phyloP scores from a whole-genome alignment of 768 basidiomycete species.

The Rhizopogon vulgaris region DNA sequence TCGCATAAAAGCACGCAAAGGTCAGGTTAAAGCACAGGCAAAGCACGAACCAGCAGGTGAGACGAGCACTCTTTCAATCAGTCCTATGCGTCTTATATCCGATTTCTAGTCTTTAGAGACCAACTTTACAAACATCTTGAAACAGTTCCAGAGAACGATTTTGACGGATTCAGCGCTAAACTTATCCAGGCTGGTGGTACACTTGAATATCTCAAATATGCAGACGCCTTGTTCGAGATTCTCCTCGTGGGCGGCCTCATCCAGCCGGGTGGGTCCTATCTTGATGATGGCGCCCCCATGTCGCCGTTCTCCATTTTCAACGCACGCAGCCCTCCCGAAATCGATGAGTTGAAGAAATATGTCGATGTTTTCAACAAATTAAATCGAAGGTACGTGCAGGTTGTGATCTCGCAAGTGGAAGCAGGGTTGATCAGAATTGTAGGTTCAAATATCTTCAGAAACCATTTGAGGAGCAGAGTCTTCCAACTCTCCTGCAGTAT shows the following conservation, averaged over 20 bases:
- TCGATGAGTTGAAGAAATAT: conserved; percentile 88
- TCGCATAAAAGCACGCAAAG: conserved; percentile 89
- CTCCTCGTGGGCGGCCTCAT: conserved; percentile 93
- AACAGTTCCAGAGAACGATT: conserved; percentile 72
- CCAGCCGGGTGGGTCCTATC: conserved; percentile 88
- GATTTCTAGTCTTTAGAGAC: conserved; percentile 75
- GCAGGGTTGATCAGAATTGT: conserved; percentile 6
- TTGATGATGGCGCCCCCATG: conserved; percentile 81
- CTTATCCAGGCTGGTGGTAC: conserved; percentile 88
- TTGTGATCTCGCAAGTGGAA: neutral
- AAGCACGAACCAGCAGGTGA: conserved; percentile 85
- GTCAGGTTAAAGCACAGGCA: conserved; percentile 86
- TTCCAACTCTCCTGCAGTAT: conserved; percentile 84
- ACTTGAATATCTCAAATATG: conserved; percentile 96
- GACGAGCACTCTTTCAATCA: neutral
- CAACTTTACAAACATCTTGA: conserved; percentile 89
- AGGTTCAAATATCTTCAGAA: conserved; percentile 99
- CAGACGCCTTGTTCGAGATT: conserved; percentile 93
- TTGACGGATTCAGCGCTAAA: conserved; percentile 76
- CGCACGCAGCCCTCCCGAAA: conserved; percentile 69
- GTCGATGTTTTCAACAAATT: conserved; percentile 94
- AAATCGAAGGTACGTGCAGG: conserved; percentile 68
- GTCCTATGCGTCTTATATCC: conserved; percentile 5
- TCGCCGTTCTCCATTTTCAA: conserved; percentile 88
- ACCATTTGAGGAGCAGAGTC: conserved; percentile 81